phyloP scores from a whole-genome alignment of 257 asterid species.

The Nicotiana undulata region DNA sequence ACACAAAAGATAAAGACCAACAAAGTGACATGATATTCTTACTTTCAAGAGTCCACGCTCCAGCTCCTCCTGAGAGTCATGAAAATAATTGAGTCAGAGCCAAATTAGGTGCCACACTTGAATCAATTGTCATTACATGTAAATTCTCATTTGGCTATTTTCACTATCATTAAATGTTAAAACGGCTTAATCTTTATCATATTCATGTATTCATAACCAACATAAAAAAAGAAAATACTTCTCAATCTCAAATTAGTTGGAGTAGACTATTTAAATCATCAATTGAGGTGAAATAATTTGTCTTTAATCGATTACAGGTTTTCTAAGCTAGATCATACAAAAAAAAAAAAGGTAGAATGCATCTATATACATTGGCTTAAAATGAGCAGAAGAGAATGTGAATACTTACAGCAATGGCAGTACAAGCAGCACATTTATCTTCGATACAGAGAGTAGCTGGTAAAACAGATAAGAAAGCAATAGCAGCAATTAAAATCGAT shows the following conservation, averaged over 20 bases:
- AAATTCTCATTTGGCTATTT: background rate
- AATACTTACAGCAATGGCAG: conserved; percentile 78
- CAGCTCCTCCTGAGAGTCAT: conserved; percentile 69
- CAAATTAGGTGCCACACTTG: background rate
- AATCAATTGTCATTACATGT: background rate
- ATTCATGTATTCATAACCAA: background rate
- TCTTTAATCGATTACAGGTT: background rate
- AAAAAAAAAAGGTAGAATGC: background rate
- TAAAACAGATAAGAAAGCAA: conserved; percentile 11
- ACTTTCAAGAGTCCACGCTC: conserved; percentile 73
- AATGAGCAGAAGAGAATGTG: background rate
- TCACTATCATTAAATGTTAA: background rate
- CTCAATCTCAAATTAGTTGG: background rate
- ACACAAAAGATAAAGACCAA: background rate
- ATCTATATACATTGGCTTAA: background rate
- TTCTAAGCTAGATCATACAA: background rate
- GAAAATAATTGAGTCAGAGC: background rate
- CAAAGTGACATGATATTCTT: conserved; percentile 14
- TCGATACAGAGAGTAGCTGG: conserved; percentile 43
- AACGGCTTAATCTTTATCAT: background rate
- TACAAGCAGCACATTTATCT: conserved; percentile 86
- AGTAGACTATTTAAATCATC: background rate
- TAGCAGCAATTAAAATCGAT: background rate
- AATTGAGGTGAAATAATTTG: background rate
- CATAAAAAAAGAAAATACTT: background rate